These are phyloP conservation scores for Nitzschia putrida DNA, from an alignment of 108 stramenopile species.

Conservation along the genomic window DNA sequence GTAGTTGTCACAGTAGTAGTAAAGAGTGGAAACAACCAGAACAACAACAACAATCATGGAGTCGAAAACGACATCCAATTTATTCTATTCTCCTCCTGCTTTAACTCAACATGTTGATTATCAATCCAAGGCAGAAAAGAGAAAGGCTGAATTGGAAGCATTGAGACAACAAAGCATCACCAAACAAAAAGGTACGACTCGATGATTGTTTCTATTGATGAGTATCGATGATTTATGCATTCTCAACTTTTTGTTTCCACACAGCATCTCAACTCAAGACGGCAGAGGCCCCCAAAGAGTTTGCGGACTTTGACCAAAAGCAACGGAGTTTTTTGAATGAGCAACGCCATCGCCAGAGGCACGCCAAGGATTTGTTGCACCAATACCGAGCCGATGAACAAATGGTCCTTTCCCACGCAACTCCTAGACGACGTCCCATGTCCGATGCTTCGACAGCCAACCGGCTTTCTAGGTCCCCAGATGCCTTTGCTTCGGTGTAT, in stretches of 20 bases:
- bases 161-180: constrained; percentile 15
- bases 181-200: constrained; percentile 16
- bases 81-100: constrained; percentile 9
- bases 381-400: constrained; percentile 28
- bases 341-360: constrained; percentile 12
- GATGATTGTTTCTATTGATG: background rate
- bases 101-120: constrained; percentile 24
- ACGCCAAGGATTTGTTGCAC: constrained; percentile 25
- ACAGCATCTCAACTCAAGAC: constrained; percentile 12
- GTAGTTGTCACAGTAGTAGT: too few relatives aligned
- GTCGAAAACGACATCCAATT: background rate
- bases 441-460: background rate
- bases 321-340: constrained; percentile 1
- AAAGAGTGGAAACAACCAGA: background rate
- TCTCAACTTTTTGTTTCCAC: background rate
- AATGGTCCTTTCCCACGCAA: background rate
- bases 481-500: constrained; percentile 3
- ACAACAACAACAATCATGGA: background rate
- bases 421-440: background rate
- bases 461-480: background rate
- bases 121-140: constrained; percentile 22
- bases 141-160: constrained; percentile 22
- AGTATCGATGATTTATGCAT: background rate
- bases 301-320: constrained; percentile 24
- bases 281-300: constrained; percentile 18